Conservation (phyloP, 2,329 filamentous ascomycete species). For the Neofusicoccum laricinum region DNA sequence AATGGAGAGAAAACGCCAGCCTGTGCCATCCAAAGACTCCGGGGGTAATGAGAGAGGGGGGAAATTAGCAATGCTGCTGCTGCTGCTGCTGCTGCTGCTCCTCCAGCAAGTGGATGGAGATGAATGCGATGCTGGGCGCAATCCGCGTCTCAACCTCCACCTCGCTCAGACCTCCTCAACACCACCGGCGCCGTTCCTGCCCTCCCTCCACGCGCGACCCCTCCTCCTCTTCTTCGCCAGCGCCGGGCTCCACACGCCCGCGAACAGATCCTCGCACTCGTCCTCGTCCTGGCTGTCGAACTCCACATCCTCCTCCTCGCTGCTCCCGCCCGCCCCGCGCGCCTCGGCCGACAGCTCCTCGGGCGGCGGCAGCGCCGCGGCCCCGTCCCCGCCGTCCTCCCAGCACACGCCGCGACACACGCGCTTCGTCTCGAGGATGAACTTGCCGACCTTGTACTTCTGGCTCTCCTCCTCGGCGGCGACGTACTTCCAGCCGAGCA, state of each 20-base stretch:
- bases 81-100: background rate
- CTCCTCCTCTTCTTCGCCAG: conserved; percentile 49
- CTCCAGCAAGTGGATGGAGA: background rate
- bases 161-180: conserved; percentile 8
- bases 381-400: conserved; percentile 41
- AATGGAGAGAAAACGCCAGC: background rate
- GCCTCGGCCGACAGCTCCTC: background rate
- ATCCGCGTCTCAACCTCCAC: background rate
- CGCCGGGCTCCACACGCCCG: conserved; percentile 58
- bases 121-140: background rate
- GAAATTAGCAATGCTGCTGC: background rate
- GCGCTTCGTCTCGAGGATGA: conserved; percentile 60
- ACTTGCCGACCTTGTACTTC: conserved; percentile 65
- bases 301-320: conserved; percentile 42
- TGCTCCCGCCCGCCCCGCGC: background rate
- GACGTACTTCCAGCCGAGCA: conserved; percentile 65
- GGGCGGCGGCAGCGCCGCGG: background rate
- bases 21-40: background rate
- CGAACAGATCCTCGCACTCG: conserved; percentile 64
- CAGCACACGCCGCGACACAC: conserved; percentile 51
- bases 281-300: conserved; percentile 66
- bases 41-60: background rate
- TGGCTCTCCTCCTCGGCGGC: conserved; percentile 60
- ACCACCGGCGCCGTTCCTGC: background rate
- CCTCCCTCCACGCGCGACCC: conserved; percentile 15